These are phyloP conservation scores for Lanmaoa pseudosensibilis DNA, from an alignment of 768 basidiomycete species.

Conservation along the genomic window DNA sequence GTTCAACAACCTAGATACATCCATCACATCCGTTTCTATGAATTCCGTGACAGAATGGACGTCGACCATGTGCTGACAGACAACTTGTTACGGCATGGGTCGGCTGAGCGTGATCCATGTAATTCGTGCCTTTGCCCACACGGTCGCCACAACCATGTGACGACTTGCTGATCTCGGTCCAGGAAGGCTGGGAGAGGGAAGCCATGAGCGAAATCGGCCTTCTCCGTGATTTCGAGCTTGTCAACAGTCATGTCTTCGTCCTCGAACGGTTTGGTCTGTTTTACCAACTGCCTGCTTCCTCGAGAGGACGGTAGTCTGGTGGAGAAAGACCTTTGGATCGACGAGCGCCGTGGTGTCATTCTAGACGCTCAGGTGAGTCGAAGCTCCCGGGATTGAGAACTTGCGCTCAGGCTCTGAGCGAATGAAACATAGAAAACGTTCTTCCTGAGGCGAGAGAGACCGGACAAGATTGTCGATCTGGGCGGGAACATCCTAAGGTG, in stretches of 20 bases:
- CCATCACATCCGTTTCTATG: not conserved
- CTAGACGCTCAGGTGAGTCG: conserved; percentile 66
- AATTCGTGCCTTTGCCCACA: not conserved
- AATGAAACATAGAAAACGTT: conserved; percentile 58
- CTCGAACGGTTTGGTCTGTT: conserved; percentile 73
- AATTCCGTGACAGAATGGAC: not conserved
- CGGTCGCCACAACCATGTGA: conserved; percentile 13
- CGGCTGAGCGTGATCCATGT: not conserved
- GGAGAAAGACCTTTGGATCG: conserved; percentile 79
- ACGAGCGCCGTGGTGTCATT: conserved; percentile 69
- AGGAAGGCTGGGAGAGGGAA: not conserved
- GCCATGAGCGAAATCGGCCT: conserved; percentile 1
- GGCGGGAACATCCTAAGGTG: conserved; percentile 77
- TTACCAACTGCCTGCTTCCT: conserved; percentile 83
- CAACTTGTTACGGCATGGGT: not conserved
- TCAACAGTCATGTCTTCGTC: conserved; percentile 22
- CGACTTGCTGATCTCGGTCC: conserved; percentile 1
- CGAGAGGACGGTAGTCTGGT: conserved; percentile 77
- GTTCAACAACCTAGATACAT: not conserved
- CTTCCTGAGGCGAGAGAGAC: conserved; percentile 58
- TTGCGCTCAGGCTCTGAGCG: conserved; percentile 6
- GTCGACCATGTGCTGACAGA: conserved; percentile 12
- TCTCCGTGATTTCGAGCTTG: conserved; percentile 5
- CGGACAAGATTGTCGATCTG: conserved; percentile 64
- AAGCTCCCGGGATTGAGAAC: not conserved